phyloP scores from a whole-genome alignment of 2,329 filamentous ascomycete species.

The Metarhizium album region DNA sequence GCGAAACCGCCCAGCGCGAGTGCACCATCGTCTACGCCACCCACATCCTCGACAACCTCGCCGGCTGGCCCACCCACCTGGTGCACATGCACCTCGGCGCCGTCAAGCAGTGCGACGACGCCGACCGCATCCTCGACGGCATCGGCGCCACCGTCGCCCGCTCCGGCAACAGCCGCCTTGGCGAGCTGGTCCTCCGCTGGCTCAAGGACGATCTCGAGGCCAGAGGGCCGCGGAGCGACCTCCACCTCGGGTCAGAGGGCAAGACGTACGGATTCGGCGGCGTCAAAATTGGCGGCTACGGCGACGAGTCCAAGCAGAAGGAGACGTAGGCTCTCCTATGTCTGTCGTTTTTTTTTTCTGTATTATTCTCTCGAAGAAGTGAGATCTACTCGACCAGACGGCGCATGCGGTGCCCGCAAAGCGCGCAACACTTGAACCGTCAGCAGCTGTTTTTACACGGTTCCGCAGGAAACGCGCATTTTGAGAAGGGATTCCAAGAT shows the following conservation, averaged over 20 bases:
- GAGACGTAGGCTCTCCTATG: slow-evolving; percentile 12
- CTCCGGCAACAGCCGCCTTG: slow-evolving; percentile 69
- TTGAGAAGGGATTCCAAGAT: too few relatives aligned
- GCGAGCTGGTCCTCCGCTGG: slow-evolving; percentile 83
- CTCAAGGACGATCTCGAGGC: slow-evolving; percentile 68
- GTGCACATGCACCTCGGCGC: slow-evolving; percentile 89
- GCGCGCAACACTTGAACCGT: too few relatives aligned
- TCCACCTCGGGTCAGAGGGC: slow-evolving; percentile 46
- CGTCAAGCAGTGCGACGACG: slow-evolving; percentile 75
- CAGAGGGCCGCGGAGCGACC: slow-evolving; percentile 62
- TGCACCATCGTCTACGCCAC: slow-evolving; percentile 97
- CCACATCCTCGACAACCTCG: slow-evolving; percentile 91
- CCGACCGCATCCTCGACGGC: slow-evolving; percentile 55
- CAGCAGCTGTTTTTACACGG: too few relatives aligned
- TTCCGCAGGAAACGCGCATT: too few relatives aligned
- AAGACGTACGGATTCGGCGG: slow-evolving; percentile 48
- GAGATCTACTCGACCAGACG: too few relatives aligned
- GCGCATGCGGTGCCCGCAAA: too few relatives aligned
- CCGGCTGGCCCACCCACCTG: slow-evolving; percentile 88
- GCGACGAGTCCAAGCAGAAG: slow-evolving; percentile 38
- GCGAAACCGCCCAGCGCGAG: slow-evolving; percentile 68
- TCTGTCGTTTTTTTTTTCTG: neutral
- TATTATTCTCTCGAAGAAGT: too few relatives aligned
- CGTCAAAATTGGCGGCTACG: slow-evolving; percentile 43
- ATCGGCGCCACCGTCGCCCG: slow-evolving; percentile 27